A percentile compares a stretch with the other conserved stretches of the same genome.
Evolutionary conservation across 2,329 filamentous ascomycete genomes (phyloP).

Genomic region (Akanthomyces uredinophilus): DNA sequence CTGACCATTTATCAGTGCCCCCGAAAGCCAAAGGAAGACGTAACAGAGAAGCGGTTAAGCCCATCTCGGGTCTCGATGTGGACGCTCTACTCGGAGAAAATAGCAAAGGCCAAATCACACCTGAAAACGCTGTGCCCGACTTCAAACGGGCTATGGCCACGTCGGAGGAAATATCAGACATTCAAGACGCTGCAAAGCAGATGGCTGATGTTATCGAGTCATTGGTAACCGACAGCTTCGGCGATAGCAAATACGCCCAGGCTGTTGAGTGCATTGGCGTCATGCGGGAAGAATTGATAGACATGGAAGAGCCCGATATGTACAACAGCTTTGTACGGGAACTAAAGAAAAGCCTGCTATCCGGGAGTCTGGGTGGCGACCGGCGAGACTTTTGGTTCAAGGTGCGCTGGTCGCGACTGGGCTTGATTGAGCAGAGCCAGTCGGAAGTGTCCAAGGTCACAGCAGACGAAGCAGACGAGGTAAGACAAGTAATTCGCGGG

Average conservation of each 20-base stretch:
- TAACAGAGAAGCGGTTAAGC: constrained; percentile 66
- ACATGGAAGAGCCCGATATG: constrained; percentile 66
- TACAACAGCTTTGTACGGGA: constrained; percentile 71
- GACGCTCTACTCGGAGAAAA: constrained; percentile 67
- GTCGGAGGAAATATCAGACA: constrained; percentile 54
- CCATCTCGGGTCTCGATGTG: constrained; percentile 84
- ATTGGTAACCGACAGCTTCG: constrained; percentile 68
- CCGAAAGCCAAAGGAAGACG: constrained; percentile 72
- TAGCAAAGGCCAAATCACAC: constrained; percentile 39
- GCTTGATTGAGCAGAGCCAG: constrained; percentile 63
- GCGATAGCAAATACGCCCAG: constrained; percentile 66
- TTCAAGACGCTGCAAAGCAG: constrained; percentile 66
- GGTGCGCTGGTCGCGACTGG: constrained; percentile 61
- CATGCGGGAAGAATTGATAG: constrained; percentile 71
- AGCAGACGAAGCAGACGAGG: constrained; percentile 65
- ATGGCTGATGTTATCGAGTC: constrained; percentile 66
- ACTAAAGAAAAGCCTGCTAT: constrained; percentile 68
- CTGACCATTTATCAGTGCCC: constrained; percentile 52
- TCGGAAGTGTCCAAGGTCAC: constrained; percentile 61
- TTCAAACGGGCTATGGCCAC: constrained; percentile 74
- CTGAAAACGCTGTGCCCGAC: constrained; percentile 78
- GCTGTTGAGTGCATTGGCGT: constrained; percentile 72
- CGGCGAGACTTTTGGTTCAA: constrained; percentile 78
- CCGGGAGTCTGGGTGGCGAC: constrained; percentile 68
- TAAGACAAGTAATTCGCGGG: constrained; percentile 25